Evolutionary conservation across 2,329 filamentous ascomycete species (phyloP), one percentile per base, ranked within the genome.

Genomic region (Alternaria panax): DNA sequence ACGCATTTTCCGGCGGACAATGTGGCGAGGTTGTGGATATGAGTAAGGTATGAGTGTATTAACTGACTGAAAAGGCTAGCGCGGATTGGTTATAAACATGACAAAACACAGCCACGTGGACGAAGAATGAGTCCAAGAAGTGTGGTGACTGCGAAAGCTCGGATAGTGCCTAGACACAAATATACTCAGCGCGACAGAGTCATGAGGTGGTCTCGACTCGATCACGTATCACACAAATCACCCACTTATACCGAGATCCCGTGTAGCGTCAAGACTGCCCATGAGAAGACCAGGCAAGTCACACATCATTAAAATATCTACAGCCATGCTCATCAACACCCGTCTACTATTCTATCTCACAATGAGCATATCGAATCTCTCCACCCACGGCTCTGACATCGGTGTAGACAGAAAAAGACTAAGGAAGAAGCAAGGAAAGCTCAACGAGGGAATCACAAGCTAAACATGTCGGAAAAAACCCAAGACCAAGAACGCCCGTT

Each of bases 251-350:
- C 20, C 1, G 20, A 22, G 3, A 24, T 36, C 7, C 36, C 20
- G 12, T 28, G 18, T 2, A 52, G 28, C 36, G 50, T 32, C 9
- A 25, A 52, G 28, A 27, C 36, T 18, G 50, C 50, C 48, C 14
- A 28, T 14, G 36, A 30, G 25, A 42, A 11, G 18, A 28, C 45
- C 28, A 48, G 45, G 50, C 25, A 24, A 52, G 50, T 25, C 50
- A 52, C 50, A 52, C 36, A 52, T 42, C 24, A 52, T 52, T 52
- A 52, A 42, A 52, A 52, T 52, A 52, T 52, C 50, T 52, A 52
- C 36, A 52, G 34, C 50, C 50, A 42, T 52, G 25, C 38, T 52
- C 50, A 52, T 42, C 50, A 52, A 30, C 50, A 22, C 34, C 18
- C 14, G 14, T 32, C 50, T 42, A 41, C 7, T 18, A 3, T 5